Conservation (phyloP, 352 stramenopile species). For the Phytophthora hybrid region DNA sequence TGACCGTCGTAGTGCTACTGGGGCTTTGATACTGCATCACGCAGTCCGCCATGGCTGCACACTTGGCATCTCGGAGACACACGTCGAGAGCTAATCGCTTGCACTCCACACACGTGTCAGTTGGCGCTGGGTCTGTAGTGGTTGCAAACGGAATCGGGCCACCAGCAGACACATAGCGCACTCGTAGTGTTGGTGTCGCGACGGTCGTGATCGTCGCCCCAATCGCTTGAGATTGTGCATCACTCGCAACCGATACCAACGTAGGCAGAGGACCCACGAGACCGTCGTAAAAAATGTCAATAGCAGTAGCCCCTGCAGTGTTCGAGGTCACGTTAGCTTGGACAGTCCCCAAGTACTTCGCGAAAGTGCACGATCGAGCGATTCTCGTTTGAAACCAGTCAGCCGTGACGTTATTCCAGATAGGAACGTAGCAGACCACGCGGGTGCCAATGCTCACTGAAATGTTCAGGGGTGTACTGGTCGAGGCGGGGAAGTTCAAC, state of each 20-base stretch:
- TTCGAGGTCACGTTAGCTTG: conserved; percentile 34
- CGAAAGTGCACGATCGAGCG: conserved; percentile 46
- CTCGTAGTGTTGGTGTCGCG: conserved; percentile 34
- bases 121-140: conserved; percentile 13
- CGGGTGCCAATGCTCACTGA: conserved; percentile 43
- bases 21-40: conserved; percentile 39
- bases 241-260: conserved; percentile 32
- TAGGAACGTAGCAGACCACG: conserved; percentile 52
- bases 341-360: conserved; percentile 60
- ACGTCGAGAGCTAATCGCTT: conserved; percentile 49
- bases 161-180: conserved; percentile 42
- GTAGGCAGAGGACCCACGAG: conserved; percentile 57
- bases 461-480: conserved; percentile 37
- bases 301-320: conserved; percentile 14
- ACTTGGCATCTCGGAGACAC: conserved; percentile 60
- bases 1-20: conserved; percentile 14
- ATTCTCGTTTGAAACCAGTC: conserved; percentile 45
- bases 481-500: conserved; percentile 19
- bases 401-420: conserved; percentile 35
- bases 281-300: conserved; percentile 59
- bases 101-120: conserved; percentile 39
- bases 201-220: conserved; percentile 20
- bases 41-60: conserved; percentile 64
- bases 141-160: conserved; percentile 24
- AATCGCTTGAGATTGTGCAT: conserved; percentile 8